Evolutionary conservation across 2,329 filamentous ascomycete species (phyloP).

Genomic region (Chrysoporthe puriensis): DNA sequence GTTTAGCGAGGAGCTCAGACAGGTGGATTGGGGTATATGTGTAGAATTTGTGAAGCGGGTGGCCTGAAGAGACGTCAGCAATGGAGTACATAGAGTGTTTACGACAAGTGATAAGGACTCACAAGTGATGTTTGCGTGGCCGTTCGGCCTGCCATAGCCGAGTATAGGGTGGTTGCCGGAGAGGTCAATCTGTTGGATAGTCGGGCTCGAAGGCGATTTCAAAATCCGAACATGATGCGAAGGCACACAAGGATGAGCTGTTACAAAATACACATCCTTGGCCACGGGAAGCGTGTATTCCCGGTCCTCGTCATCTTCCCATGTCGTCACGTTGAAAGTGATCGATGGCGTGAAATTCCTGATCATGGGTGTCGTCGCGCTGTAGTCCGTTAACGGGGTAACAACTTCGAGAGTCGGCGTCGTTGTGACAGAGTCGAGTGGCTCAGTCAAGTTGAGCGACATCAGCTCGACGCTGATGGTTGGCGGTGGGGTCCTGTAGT

Average conservation of each 20-base stretch:
- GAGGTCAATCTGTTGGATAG: constrained; percentile 60
- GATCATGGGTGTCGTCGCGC: constrained; percentile 36
- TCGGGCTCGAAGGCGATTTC: constrained; percentile 63
- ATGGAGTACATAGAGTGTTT: too few relatives aligned
- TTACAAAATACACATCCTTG: constrained; percentile 67
- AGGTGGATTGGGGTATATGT: constrained; percentile 64
- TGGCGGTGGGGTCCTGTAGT: constrained; percentile 52
- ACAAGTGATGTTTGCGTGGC: constrained; percentile 54
- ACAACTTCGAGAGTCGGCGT: constrained; percentile 46
- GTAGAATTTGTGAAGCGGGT: constrained; percentile 66
- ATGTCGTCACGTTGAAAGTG: constrained; percentile 46
- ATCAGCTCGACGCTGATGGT: constrained; percentile 53
- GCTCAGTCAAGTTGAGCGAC: constrained; percentile 52
- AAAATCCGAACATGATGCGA: constrained; percentile 61
- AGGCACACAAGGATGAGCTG: constrained; percentile 66
- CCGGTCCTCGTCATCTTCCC: constrained; percentile 43
- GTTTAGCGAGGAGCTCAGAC: constrained; percentile 56
- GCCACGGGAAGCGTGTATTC: constrained; percentile 50
- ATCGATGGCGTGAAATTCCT: constrained; percentile 46
- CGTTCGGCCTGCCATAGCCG: constrained; percentile 47
- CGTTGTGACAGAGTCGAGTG: constrained; percentile 48
- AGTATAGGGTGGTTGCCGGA: constrained; percentile 44
- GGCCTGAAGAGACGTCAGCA: constrained; percentile 45
- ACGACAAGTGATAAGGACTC: constrained; percentile 29
- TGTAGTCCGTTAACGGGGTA: constrained; percentile 44